Conservation (phyloP, 768 basidiomycete genomes). For the Termitomyces sp. region DNA sequence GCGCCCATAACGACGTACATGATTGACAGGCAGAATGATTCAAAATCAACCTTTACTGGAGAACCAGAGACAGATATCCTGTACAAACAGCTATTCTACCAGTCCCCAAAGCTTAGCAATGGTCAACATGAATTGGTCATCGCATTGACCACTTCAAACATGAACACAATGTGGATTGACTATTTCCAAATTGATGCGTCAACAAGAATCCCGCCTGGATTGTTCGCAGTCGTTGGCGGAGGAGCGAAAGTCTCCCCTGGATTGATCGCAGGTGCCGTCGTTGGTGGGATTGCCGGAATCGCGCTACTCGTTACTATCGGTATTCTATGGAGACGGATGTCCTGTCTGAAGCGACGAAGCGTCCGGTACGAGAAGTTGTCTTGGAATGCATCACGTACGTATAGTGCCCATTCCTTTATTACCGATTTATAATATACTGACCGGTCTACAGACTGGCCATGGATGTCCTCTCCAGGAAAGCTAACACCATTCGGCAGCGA, state of each 20-base stretch:
- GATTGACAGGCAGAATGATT: constrained; percentile 5
- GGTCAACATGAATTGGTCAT: constrained; percentile 5
- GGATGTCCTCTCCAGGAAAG: constrained; percentile 2
- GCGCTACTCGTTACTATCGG: background rate
- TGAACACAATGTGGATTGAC: constrained; percentile 7
- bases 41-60: background rate
- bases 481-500: constrained; percentile 1
- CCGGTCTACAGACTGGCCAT: constrained; percentile 2
- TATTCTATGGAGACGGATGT: constrained; percentile 1
- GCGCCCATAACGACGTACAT: constrained; percentile 6
- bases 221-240: constrained; percentile 1
- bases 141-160: background rate
- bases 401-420: background rate
- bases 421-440: background rate
- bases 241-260: no score
- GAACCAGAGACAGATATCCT: background rate
- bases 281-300: background rate
- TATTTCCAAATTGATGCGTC: constrained; percentile 2
- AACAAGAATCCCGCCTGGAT: background rate
- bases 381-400: background rate
- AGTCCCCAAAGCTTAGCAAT: constrained; percentile 2
- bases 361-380: constrained; percentile 3
- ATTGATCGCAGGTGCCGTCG: background rate
- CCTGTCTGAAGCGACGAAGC: background rate
- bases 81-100: constrained; percentile 1